Evolutionary conservation across 441 rosid species (phyloP), one percentile per base, ranked within the genome.

Genomic region (Pelargonium australe): DNA sequence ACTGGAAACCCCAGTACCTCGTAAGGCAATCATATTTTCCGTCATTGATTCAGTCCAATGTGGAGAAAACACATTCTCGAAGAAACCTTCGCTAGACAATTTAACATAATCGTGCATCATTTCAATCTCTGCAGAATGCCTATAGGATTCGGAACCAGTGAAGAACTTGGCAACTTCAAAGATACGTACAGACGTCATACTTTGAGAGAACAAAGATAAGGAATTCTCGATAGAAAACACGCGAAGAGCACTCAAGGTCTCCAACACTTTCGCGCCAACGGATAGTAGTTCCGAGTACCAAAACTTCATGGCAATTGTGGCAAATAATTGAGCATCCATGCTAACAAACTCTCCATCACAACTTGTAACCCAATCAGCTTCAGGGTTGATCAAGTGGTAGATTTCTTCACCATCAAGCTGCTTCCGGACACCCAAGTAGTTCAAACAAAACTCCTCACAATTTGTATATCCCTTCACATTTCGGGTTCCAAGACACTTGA

Each of bases 401-500:
- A 66, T 60, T 53, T 67, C 2, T 4, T 55, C 63, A 70, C 68
- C 72, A 44, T 62, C 34, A 14, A 31, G 64, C n/a, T 76, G 78
- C 72, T 70, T 80, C 75, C 69, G 41, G 23, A 82, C 82, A 0
- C 83, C 86, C 28, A 84, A 71, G 79, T 82, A 84, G 65, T 74
- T 77, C 68, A 84, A 63, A 76, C 88, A 86, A 73, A 86, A 86
- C 44, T 84, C 80, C 57, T 67, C 83, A 7, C 16, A 71, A 8
- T 63, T 67, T 70, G 62, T 31, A 2, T 7, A 51, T 65, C 74
- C 80, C 57, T n/a, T 63, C 40, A 37, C 64, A 65, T 45, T 62
- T 41, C 16, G 70, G 5, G 20, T 67, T 66, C 67, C 76, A 64
- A 67, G 66, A 67, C 34, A 13, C 14, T 13, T 43, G 25, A 82